Evolutionary conservation across 2,329 filamentous ascomycete species (phyloP), one percentile per base, ranked within the genome.

Genomic region (Aureobasidium sp.): DNA sequence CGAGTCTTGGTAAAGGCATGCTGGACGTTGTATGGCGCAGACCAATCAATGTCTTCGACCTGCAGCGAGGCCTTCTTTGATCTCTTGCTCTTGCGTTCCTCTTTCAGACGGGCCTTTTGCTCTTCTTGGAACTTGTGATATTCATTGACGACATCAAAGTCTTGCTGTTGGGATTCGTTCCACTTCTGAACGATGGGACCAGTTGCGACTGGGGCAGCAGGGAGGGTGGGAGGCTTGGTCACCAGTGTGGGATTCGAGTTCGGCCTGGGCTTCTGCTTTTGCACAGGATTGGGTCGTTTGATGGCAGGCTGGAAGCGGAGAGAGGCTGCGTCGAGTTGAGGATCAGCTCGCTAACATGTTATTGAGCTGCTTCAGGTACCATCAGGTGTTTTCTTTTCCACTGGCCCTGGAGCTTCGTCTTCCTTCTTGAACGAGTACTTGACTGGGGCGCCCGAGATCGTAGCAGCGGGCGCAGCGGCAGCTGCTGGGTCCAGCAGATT

Each of bases 21-120:
- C 11, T 87, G 80, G 0, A 91, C 90, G 69, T 96, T 92, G 72
- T 96, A 97, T 29, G 94, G 83, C 71, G 95, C 91, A 72, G 96
- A 89, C 91, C 91, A 97, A 70, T 96, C 87, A 10, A 63, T 59
- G 30, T 61, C 61, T 29, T 53, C 41, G 4, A 49, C 27, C 3
- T 64, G 66, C 63, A 39, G 57, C 36, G 50, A 39, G 64, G 63
- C 76, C 74, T 34, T 81, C 74, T 50, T 79, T 78, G 6, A 84
- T 78, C 65, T 82, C 81, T 63, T 85, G 82, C 68, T 84, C 82
- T 73, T 86, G 87, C 79, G 89, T 89, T 74, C 87, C 75, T 89
- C 91, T 75, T 86, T 88, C 63, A 90, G 85, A 14, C 90, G 89
- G 13, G 49, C 53, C 11, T 55, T 61, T 39, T 57, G 59, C 45